These are phyloP conservation scores for Monotropa hypopitys DNA, from an alignment of 179 eudicot genomes.

Conservation along the genomic window DNA sequence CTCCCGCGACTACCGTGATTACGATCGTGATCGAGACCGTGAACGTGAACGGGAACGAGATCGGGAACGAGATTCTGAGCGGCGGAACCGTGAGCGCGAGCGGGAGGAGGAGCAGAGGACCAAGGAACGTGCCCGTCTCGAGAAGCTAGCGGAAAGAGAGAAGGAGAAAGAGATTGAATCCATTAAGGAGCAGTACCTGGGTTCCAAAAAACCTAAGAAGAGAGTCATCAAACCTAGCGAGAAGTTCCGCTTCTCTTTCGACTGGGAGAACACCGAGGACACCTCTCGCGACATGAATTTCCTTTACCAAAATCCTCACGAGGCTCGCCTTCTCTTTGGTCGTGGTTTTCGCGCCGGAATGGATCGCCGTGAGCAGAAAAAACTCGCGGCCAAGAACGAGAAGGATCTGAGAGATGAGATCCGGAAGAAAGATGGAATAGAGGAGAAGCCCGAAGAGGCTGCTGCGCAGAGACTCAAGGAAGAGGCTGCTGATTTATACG, in stretches of 20 bases:
- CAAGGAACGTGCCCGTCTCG: constrained; percentile 50
- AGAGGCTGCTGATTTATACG: constrained; percentile 65
- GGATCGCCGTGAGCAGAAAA: constrained; percentile 85
- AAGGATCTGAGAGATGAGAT: constrained; percentile 68
- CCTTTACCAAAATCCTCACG: constrained; percentile 77
- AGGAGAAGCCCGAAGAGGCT: constrained; percentile 56
- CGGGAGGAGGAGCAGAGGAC: constrained; percentile 56
- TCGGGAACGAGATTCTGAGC: constrained; percentile 26
- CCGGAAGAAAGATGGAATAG: constrained; percentile 59
- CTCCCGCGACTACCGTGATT: constrained; percentile 7
- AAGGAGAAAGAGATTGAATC: constrained; percentile 63
- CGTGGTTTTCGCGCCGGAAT: constrained; percentile 84
- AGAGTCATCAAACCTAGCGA: constrained; percentile 84
- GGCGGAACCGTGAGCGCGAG: constrained; percentile 34
- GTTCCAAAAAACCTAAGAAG: constrained; percentile 79
- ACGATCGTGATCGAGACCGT: constrained; percentile 8
- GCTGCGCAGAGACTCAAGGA: constrained; percentile 58
- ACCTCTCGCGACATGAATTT: constrained; percentile 78
- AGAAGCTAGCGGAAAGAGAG: constrained; percentile 62
- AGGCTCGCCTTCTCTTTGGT: constrained; percentile 75
- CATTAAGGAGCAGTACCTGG: constrained; percentile 79
- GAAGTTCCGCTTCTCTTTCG: constrained; percentile 79
- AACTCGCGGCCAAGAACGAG: constrained; percentile 77
- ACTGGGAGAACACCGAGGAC: constrained; percentile 91
- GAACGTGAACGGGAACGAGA: constrained; percentile 27